Percentiles rank a stretch among this genome's conserved stretches.
Evolutionary conservation across 352 stramenopile genomes (phyloP).

Genomic region (Phytopythium chamaehyphon): DNA sequence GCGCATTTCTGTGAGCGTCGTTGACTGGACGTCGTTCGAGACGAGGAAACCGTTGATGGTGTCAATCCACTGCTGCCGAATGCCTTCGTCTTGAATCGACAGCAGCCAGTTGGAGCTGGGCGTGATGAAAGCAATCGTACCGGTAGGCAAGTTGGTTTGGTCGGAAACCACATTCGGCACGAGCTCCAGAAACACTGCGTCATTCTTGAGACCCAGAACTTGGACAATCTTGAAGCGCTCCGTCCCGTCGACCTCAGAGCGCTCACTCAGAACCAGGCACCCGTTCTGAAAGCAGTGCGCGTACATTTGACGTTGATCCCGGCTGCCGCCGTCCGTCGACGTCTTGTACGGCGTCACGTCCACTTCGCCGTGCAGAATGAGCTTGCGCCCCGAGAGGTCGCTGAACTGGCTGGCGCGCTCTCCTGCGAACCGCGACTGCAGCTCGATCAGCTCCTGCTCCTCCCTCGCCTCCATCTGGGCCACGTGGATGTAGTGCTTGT

Average conservation of each 20-base stretch:
- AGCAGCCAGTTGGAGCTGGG: constrained; percentile 14
- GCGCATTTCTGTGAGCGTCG: constrained; percentile 19
- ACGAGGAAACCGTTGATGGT: constrained; percentile 24
- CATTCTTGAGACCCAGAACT: constrained; percentile 29
- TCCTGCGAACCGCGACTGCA: constrained; percentile 24
- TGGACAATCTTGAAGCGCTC: constrained; percentile 15
- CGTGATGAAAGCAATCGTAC: constrained; percentile 24
- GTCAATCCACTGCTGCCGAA: constrained; percentile 27
- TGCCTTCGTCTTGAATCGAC: constrained; percentile 12
- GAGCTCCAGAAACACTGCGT: constrained; percentile 35
- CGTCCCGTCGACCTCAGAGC: constrained; percentile 2
- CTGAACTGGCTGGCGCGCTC: constrained; percentile 13
- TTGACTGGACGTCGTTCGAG: constrained; percentile 24
- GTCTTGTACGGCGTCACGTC: constrained; percentile 3
- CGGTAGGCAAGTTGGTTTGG: not conserved
- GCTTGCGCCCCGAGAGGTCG: constrained; percentile 26
- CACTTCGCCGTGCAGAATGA: constrained; percentile 29
- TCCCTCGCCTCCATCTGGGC: constrained; percentile 18
- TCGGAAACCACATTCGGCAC: constrained; percentile 22
- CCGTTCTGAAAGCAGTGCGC: constrained; percentile 35
- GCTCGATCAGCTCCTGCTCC: constrained; percentile 24
- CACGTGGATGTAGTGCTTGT: constrained; percentile 23
- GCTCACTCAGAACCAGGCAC: constrained; percentile 24
- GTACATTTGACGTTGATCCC: constrained; percentile 11
- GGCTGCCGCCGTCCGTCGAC: not conserved